Base-by-base conservation (phyloP, 2,329 filamentous ascomycete species). In the Phyllosticta citrichinensis region DNA sequence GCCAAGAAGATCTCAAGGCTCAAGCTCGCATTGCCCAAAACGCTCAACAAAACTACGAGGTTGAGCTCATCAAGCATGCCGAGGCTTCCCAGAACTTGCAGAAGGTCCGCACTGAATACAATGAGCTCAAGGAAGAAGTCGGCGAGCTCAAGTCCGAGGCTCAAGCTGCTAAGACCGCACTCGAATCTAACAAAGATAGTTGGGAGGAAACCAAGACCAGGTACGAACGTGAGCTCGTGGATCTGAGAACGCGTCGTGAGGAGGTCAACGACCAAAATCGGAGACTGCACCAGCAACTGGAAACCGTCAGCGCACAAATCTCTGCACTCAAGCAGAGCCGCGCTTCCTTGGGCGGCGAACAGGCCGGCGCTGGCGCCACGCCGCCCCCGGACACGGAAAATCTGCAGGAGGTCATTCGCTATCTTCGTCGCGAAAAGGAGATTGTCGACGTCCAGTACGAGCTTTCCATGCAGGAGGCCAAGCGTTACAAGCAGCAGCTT, bases 371-470 rank as follows among this genome's bases (percentile, higher is more conserved):
- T 12, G 69, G 73, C 17, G 77, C 65, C 14, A 64, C 80, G 6
- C 76, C 83, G 4, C 80, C 84, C 57, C 79, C 84, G 40, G 85
- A 83, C 51, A 77, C 86, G 10, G 89, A 91, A 65, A 89, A 89
- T 58, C 83, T 96, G 10, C 88, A 94, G 64, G 93, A 97, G 69
- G 84, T 99, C 61, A 95, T 96, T 75, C 88, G 84, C 64, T 99
- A 94, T 73, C 79, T 99, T 63, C 87, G 93, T 54, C 88, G 91
- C 52, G 95, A 99, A 76, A 99, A 97, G 79, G 94, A 97, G 71
- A 97, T 99, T 65, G 83, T 97, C 9, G 93, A 99, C 67, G 90
- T 97, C n/a, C 93, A 97, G 69, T 89, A 91, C 68, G 92, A 97
- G 67, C 80, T 97, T 53, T 92, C 93, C 68, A 81, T 86, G 0